Evolutionary conservation across 495 filamentous ascomycete species (phyloP).

Genomic region (Darksidea phi): DNA sequence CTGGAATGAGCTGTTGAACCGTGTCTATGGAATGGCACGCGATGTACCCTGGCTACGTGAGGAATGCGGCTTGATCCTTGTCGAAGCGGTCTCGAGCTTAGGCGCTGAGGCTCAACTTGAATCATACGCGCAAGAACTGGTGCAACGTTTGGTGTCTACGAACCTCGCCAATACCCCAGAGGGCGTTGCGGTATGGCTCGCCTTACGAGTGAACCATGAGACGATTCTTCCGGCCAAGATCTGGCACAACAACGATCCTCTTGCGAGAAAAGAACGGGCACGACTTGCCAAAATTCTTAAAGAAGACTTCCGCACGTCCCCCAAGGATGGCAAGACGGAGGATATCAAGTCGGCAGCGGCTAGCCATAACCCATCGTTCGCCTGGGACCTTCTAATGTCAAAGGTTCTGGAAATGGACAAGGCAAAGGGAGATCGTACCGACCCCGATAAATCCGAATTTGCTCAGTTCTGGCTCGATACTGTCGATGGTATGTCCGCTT

Average conservation of each 20-base stretch:
- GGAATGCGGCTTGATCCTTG: slow-evolving; percentile 75
- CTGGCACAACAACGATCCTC: slow-evolving; percentile 72
- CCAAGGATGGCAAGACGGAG: slow-evolving; percentile 50
- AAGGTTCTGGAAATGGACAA: slow-evolving; percentile 41
- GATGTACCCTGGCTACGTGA: slow-evolving; percentile 85
- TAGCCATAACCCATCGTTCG: slow-evolving; percentile 80
- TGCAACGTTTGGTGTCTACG: slow-evolving; percentile 60
- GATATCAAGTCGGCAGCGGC: slow-evolving; percentile 56
- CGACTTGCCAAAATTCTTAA: slow-evolving; percentile 73
- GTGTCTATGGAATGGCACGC: slow-evolving; percentile 57
- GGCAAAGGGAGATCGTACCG: slow-evolving; percentile 36
- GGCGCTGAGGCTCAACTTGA: slow-evolving; percentile 42
- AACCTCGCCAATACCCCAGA: slow-evolving; percentile 75
- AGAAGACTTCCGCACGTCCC: slow-evolving; percentile 57
- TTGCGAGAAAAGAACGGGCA: slow-evolving; percentile 61
- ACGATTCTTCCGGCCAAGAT: slow-evolving; percentile 63
- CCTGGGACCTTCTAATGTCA: slow-evolving; percentile 74
- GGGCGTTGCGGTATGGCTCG: slow-evolving; percentile 85
- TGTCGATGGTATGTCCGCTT: slow-evolving; percentile 69
- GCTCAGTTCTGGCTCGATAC: slow-evolving; percentile 82
- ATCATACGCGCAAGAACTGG: slow-evolving; percentile 57
- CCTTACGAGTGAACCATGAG: slow-evolving; percentile 59
- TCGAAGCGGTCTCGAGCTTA: slow-evolving; percentile 44
- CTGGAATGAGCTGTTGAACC: slow-evolving; percentile 63
- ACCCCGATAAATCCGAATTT: slow-evolving; percentile 52